A percentile compares a stretch with the other conserved stretches of the same genome.
Evolutionary conservation across 1,139 yeast species (phyloP).

Genomic region (Wickerhamomyces sp.): DNA sequence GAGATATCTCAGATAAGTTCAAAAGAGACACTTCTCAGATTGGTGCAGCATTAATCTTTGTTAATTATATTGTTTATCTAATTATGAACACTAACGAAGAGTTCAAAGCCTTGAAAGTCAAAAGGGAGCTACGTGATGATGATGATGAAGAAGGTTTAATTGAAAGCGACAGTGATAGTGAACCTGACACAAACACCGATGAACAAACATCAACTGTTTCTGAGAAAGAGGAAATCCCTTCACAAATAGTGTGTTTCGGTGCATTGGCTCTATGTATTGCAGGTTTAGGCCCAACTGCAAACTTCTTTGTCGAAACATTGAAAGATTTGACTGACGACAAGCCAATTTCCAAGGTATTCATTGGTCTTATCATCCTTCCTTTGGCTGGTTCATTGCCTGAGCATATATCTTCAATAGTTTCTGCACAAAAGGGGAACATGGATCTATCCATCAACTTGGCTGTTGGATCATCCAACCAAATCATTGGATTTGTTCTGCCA

Average conservation of each 20-base stretch:
- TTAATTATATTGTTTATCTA: conserved; percentile 19
- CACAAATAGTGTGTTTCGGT: conserved; percentile 20
- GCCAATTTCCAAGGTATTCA: conserved; percentile 20
- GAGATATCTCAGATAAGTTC: conserved; percentile 11
- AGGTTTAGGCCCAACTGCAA: conserved; percentile 29
- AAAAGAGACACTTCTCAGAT: conserved; percentile 20
- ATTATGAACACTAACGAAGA: conserved; percentile 20
- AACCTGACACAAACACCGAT: background rate
- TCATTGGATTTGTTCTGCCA: conserved; percentile 21
- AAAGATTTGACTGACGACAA: conserved; percentile 28
- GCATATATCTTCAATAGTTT: conserved; percentile 19
- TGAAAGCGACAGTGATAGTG: conserved; percentile 6
- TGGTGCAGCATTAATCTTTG: conserved; percentile 17
- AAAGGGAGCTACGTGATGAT: conserved; percentile 9
- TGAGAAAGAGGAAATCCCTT: conserved; percentile 13
- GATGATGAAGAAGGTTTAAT: conserved; percentile 9
- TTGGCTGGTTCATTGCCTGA: conserved; percentile 24
- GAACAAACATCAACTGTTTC: conserved; percentile 1
- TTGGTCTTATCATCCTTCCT: conserved; percentile 22
- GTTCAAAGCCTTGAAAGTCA: conserved; percentile 15
- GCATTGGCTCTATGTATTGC: conserved; percentile 20
- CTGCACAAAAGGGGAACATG: conserved; percentile 21
- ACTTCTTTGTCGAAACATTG: conserved; percentile 44
- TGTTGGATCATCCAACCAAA: conserved; percentile 21
- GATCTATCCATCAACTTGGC: conserved; percentile 19